Conservation (phyloP, 768 basidiomycete species). For the Suillus bovinus region DNA sequence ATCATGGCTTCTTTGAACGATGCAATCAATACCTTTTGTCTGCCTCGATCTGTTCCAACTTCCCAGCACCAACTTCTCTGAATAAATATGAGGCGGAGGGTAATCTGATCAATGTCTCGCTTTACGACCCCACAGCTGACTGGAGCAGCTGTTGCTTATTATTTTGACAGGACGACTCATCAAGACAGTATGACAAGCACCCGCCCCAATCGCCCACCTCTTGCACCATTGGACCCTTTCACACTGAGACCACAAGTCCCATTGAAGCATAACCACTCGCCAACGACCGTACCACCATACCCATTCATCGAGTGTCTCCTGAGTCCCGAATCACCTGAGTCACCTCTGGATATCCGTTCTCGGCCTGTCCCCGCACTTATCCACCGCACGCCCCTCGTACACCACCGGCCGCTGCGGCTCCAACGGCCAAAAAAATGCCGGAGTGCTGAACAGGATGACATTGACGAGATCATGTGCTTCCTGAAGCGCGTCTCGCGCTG, state of each 20-base stretch:
- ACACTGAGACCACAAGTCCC: constrained; percentile 3
- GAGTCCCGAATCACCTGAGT: neutral
- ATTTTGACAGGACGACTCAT: neutral
- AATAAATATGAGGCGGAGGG: constrained; percentile 3
- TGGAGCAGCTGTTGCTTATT: constrained; percentile 6
- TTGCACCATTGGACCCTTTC: constrained; percentile 1
- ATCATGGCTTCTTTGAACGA: neutral
- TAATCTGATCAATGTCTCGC: constrained; percentile 2
- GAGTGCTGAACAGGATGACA: constrained; percentile 7
- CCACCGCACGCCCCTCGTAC: neutral
- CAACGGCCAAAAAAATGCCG: neutral
- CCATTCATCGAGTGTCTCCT: neutral
- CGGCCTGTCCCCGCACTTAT: neutral
- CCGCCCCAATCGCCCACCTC: neutral
- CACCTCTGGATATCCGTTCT: neutral
- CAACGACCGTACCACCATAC: neutral
- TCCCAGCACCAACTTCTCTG: constrained; percentile 6
- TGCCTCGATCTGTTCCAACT: constrained; percentile 2
- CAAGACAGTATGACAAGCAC: constrained; percentile 8
- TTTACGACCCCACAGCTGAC: constrained; percentile 9
- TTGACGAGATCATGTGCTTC: constrained; percentile 48
- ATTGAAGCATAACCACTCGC: neutral
- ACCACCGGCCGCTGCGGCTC: neutral
- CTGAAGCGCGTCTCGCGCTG: constrained; percentile 41
- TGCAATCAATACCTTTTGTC: constrained; percentile 3